These are phyloP conservation scores for Scheffersomyces insectosa DNA, from an alignment of 1,139 yeast genomes.

Conservation along the genomic window DNA sequence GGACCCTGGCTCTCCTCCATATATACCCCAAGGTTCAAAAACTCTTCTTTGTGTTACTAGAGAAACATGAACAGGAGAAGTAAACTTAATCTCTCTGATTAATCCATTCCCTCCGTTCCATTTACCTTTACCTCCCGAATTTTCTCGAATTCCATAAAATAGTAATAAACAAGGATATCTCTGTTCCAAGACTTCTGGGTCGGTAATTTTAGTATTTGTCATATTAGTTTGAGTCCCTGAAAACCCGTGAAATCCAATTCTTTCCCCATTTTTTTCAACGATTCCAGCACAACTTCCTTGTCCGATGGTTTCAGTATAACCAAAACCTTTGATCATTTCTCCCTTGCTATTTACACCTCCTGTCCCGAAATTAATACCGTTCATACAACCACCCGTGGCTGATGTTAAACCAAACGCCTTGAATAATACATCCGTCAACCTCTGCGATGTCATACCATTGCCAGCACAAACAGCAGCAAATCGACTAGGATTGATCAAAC, in stretches of 20 bases:
- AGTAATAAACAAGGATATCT: slow-evolving; percentile 35
- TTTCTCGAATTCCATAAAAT: slow-evolving; percentile 30
- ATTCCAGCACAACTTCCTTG: slow-evolving; percentile 48
- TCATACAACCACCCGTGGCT: slow-evolving; percentile 47
- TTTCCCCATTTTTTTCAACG: slow-evolving; percentile 25
- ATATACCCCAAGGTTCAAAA: slow-evolving; percentile 21
- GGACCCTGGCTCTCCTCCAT: slow-evolving; percentile 40
- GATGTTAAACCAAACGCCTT: slow-evolving; percentile 45
- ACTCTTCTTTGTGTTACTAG: slow-evolving; percentile 24
- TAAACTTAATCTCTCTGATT: slow-evolving; percentile 21
- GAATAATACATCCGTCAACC: slow-evolving; percentile 41
- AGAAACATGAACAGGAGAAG: slow-evolving; percentile 18
- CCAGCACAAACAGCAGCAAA: slow-evolving; percentile 51
- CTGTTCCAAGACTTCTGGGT: slow-evolving; percentile 40
- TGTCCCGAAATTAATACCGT: slow-evolving; percentile 46
- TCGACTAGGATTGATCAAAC: slow-evolving; percentile 40
- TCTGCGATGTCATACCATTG: slow-evolving; percentile 49
- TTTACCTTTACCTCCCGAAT: slow-evolving; percentile 38
- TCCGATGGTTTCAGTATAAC: slow-evolving; percentile 50
- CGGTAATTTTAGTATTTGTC: slow-evolving; percentile 46
- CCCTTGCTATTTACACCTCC: slow-evolving; percentile 39
- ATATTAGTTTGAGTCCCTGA: slow-evolving; percentile 48
- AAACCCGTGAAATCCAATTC: slow-evolving; percentile 22
- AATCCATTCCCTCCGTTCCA: slow-evolving; percentile 35
- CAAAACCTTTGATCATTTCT: slow-evolving; percentile 40